Conservation (phyloP, 371 early-diverging fungal genomes). For the Parasitella parasitica region DNA sequence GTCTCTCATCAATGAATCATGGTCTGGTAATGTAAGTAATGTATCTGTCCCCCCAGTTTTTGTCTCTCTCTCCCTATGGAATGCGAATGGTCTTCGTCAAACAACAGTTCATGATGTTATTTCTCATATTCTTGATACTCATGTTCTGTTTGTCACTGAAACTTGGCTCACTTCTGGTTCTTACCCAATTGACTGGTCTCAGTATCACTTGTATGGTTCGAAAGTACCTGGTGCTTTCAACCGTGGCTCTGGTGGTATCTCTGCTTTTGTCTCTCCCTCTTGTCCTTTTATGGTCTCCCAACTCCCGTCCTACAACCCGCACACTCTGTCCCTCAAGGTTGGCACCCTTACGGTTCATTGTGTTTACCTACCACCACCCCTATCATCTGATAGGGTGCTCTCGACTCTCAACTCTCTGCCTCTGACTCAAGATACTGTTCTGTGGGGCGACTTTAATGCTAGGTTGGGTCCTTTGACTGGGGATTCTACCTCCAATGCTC, state of each 20-base stretch:
- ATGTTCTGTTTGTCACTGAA: not conserved
- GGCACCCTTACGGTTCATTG: not conserved
- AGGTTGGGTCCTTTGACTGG: not conserved
- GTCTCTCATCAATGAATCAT: too few species aligned
- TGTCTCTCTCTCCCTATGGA: too few species aligned
- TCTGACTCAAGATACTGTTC: too few species aligned
- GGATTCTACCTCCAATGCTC: not conserved
- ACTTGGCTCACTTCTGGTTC: too few species aligned
- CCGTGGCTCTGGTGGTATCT: constrained; percentile 1
- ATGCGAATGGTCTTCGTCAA: not conserved
- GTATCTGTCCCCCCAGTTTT: too few species aligned
- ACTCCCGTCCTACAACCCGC: not conserved
- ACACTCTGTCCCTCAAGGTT: not conserved
- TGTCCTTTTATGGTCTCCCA: not conserved
- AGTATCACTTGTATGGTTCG: not conserved
- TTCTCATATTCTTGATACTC: not conserved
- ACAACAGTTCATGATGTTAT: not conserved
- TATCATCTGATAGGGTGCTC: not conserved
- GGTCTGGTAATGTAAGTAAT: too few species aligned
- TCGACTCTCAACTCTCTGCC: too few species aligned
- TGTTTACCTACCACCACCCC: too few species aligned
- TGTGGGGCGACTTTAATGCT: too few species aligned
- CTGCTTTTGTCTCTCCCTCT: constrained; percentile 1
- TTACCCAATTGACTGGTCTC: too few species aligned
- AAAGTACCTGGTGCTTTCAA: not conserved